These are phyloP conservation scores for Solanum gandarillasii DNA, from an alignment of 257 asterid species.

Conservation along the genomic window DNA sequence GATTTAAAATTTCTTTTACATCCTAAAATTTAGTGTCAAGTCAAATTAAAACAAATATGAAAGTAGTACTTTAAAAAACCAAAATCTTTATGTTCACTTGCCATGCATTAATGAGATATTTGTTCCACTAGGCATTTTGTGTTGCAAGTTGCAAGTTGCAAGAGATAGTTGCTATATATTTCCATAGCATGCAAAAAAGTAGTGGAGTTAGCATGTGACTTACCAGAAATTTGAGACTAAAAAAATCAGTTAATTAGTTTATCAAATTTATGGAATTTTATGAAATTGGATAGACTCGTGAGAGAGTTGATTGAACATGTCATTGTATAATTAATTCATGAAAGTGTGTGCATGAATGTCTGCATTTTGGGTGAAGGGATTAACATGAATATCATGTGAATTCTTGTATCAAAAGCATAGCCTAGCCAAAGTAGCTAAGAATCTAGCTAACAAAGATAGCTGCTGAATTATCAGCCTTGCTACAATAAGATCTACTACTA, in stretches of 20 bases:
- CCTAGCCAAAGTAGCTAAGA: background rate
- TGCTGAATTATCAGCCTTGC: background rate
- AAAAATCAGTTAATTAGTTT: background rate
- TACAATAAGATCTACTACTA: background rate
- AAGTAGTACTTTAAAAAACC: background rate
- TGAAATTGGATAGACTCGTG: constrained; percentile 1
- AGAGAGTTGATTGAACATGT: background rate
- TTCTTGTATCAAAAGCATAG: background rate
- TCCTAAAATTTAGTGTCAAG: too few relatives aligned
- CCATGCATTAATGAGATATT: constrained; percentile 18
- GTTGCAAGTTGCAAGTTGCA: background rate
- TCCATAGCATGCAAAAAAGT: background rate
- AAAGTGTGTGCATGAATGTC: background rate
- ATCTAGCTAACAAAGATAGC: background rate
- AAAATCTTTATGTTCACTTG: constrained; percentile 12
- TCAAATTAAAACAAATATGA: background rate
- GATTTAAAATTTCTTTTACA: too few relatives aligned
- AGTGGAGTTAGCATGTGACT: background rate
- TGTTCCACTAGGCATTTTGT: constrained; percentile 13
- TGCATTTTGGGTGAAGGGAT: background rate
- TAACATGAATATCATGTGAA: constrained; percentile 12
- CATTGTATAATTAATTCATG: background rate
- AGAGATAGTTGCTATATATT: background rate
- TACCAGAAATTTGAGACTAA: background rate
- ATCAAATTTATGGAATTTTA: background rate